Base-by-base conservation (phyloP, 2,329 filamentous ascomycete genomes). In the Biscogniauxia mediterranea region DNA sequence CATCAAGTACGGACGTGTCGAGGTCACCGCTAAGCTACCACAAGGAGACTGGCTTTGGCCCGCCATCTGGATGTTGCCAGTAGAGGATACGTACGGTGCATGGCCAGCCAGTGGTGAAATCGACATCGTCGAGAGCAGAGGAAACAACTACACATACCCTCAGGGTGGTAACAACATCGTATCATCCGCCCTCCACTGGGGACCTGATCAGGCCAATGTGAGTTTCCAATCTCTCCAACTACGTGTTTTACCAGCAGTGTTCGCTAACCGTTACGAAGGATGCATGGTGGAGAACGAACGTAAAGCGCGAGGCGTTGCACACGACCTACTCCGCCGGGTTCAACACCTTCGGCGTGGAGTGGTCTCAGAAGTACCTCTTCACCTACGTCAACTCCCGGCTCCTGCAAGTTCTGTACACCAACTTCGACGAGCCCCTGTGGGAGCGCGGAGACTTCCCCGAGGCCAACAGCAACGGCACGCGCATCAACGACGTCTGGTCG, bases 51-150 rank as follows among this genome's bases (percentile, higher is more conserved):
- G 92, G 92, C 82, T 96, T 11, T 95, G 92, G 92, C 92, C 92
- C 1, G 91, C 91, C n/a, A 94, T 96, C 70, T 93, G 90, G 90
- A 91, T 96, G 89, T 81, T 95, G 80, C 92, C 92, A 1, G 86
- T 85, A 54, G 80, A 88, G 52, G 81, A 87, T 58, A 87, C 80
- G 0, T 96, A 95, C 73, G 92, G 92, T 1, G 70, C 82, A 1
- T 96, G 92, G 92, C 92, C 92, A 1, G 77, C 80, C 7, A 93
- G 90, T 8, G 92, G 92, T 53, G 91, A 95, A 76, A 95, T 96
- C 56, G 92, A 96, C 73, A 91, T 96, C 58, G 79, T 87, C 70
- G 91, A 95, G 76, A 87, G 87, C 26, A 89, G 92, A 60, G 92
- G 92, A 62, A 96, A 96, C 80, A 92, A 94, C 77, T 85, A 88